Percentiles rank a stretch among this genome's conserved stretches.
These are phyloP conservation scores for Lablab purpureus DNA, from an alignment of 306 rosid species.

Conservation along the genomic window DNA sequence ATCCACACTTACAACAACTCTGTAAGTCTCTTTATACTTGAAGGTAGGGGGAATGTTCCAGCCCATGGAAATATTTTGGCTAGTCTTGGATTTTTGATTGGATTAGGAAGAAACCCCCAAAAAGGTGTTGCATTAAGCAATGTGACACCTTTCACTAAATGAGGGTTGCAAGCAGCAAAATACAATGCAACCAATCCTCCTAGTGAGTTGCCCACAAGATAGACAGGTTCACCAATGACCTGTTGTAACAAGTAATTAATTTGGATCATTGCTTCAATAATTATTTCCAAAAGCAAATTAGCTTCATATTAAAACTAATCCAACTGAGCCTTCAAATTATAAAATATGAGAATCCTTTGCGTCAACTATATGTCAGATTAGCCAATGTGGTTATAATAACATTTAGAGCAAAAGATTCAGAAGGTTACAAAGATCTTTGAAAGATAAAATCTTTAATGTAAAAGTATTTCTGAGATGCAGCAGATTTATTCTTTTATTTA, in stretches of 20 bases:
- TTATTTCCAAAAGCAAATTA: neutral
- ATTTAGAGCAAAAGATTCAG: slow-evolving; percentile 17
- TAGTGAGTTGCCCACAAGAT: slow-evolving; percentile 86
- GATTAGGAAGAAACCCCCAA: slow-evolving; percentile 93
- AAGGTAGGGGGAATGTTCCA: slow-evolving; percentile 88
- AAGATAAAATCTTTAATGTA: neutral
- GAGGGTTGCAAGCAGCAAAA: slow-evolving; percentile 88
- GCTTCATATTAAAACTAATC: neutral
- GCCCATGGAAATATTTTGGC: slow-evolving; percentile 84
- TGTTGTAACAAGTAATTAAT: slow-evolving; percentile 47
- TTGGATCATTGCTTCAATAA: slow-evolving; percentile 18
- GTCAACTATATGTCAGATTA: neutral
- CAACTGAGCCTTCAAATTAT: neutral
- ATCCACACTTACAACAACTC: slow-evolving; percentile 70
- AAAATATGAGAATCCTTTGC: neutral
- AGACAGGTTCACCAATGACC: slow-evolving; percentile 95
- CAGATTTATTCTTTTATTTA: neutral
- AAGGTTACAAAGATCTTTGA: no score
- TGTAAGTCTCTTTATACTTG: slow-evolving; percentile 72
- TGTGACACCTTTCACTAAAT: slow-evolving; percentile 91
- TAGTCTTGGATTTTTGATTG: slow-evolving; percentile 69
- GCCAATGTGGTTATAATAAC: neutral
- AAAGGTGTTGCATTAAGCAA: slow-evolving; percentile 96
- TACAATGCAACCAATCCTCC: slow-evolving; percentile 95
- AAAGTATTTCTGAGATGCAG: neutral